Base-by-base conservation (phyloP, 208 protist genomes). In the Herpetomonas tarakana region DNA sequence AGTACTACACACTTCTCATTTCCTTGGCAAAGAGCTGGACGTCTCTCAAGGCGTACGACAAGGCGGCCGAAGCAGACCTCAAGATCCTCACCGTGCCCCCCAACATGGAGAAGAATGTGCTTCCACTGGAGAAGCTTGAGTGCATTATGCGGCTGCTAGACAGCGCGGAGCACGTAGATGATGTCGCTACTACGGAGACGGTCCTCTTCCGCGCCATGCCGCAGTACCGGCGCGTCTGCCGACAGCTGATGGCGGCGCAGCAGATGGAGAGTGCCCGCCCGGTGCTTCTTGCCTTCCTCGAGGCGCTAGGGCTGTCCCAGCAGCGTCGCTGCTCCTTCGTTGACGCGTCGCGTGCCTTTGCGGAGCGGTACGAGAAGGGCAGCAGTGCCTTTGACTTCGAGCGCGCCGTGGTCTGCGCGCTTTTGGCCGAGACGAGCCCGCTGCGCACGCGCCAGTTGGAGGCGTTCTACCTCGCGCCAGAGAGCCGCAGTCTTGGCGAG, bases 371-470 rank as follows among this genome's bases (percentile, higher is more conserved):
- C 18, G 52, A 55, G 26, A 66, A 73, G 27, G 73, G 68, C 7
- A 68, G 76, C 62, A 62, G 63, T 35, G 38, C 25, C 3, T 12
- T 51, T 2, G 25, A 28, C 28, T 76, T 98, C 18, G 55, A 75
- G 35, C 51, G 29, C 44, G 78, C 96, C 2, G 74, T 92, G 16
- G 85, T 90, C 39, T 97, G 88, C 71, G 87, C 86, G 26, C 91
- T 98, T 59, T 79, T 98, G 3, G 76, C 89, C 1, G 75, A 83
- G 27, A 94, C 96, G 6, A 92, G 94, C 44, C 84, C 91, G 29
- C 68, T 82, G 46, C 79, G 97, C 52, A 88, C 90, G 31, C 72
- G 86, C 19, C 59, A 97, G 24, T 74, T 98, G 6, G 76, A 84
- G 3, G 81, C 73, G 24, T 64, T 98, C 2, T 91, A 78, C 61